Conservation (phyloP, 192 early-diverging fungal species). For the Linnemannia zychae region DNA sequence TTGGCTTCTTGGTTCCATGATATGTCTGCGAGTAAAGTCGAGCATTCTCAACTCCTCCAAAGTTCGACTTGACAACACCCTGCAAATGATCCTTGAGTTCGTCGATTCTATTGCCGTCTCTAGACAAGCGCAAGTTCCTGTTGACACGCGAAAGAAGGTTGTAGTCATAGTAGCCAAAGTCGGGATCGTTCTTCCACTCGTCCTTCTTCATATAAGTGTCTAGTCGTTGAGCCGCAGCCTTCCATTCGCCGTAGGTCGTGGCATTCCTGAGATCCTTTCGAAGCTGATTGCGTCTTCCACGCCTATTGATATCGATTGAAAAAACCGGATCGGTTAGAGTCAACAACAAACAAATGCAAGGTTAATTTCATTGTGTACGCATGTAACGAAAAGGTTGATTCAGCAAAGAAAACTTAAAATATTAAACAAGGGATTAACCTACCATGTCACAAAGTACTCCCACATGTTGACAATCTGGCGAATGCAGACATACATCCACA, state of each 20-base stretch:
- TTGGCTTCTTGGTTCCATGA: conserved; percentile 78
- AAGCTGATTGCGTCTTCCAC: conserved; percentile 66
- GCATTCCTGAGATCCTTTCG: conserved; percentile 66
- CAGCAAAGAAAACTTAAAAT: neutral
- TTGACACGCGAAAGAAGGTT: conserved; percentile 72
- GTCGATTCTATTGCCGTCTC: conserved; percentile 50
- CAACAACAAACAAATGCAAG: neutral
- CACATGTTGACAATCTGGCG: conserved; percentile 74
- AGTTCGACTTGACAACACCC: conserved; percentile 79
- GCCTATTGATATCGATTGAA: conserved; percentile 34
- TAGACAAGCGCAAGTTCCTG: conserved; percentile 56
- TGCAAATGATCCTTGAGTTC: conserved; percentile 66
- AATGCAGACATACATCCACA: conserved; percentile 68
- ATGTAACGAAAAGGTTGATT: neutral
- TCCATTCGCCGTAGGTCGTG: conserved; percentile 74
- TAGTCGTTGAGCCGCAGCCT: conserved; percentile 66
- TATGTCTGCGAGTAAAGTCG: conserved; percentile 80
- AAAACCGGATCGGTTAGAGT: neutral
- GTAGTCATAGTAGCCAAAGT: conserved; percentile 75
- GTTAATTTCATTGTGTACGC: neutral
- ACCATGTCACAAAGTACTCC: conserved; percentile 75
- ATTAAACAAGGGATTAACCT: conserved; percentile 14
- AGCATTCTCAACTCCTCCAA: conserved; percentile 83
- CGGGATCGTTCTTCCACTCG: conserved; percentile 75
- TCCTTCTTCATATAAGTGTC: conserved; percentile 77